These are phyloP conservation scores for Manihot esculenta DNA, from an alignment of 441 rosid species.

Conservation along the genomic window DNA sequence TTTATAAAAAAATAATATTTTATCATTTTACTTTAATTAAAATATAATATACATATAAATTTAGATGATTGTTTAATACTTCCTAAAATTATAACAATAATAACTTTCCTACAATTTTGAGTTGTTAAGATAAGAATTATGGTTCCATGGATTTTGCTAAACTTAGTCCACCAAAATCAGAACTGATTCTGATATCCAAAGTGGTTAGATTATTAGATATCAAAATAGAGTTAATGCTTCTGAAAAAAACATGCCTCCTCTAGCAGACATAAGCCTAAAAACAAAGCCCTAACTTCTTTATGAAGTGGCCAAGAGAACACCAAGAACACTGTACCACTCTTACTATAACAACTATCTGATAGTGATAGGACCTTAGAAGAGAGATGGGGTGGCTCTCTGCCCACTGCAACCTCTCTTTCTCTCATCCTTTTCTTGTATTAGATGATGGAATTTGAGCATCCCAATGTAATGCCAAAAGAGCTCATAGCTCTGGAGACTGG, in stretches of 20 bases:
- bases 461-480: slow-evolving; percentile 36
- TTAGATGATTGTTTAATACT: too few species aligned
- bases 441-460: slow-evolving; percentile 54
- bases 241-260: not conserved
- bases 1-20: too few species aligned
- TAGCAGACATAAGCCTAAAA: not conserved
- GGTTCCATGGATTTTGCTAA: too few species aligned
- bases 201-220: not conserved
- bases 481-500: slow-evolving; percentile 28
- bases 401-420: slow-evolving; percentile 21
- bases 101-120: too few species aligned
- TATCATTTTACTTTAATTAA: too few species aligned
- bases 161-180: too few species aligned
- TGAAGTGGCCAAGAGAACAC: not conserved
- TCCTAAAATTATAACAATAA: too few species aligned
- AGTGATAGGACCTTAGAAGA: slow-evolving; percentile 36
- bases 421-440: slow-evolving; percentile 12
- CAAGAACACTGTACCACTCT: not conserved
- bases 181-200: slow-evolving; percentile 14
- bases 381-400: slow-evolving; percentile 33
- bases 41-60: too few species aligned
- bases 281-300: not conserved
- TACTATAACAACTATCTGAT: slow-evolving; percentile 24
- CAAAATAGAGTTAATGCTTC: not conserved
- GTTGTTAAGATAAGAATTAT: too few species aligned